Evolutionary conservation across 495 filamentous ascomycete genomes (phyloP), one percentile per base, ranked within the genome.

Genomic region (Penicillium malachiteum): DNA sequence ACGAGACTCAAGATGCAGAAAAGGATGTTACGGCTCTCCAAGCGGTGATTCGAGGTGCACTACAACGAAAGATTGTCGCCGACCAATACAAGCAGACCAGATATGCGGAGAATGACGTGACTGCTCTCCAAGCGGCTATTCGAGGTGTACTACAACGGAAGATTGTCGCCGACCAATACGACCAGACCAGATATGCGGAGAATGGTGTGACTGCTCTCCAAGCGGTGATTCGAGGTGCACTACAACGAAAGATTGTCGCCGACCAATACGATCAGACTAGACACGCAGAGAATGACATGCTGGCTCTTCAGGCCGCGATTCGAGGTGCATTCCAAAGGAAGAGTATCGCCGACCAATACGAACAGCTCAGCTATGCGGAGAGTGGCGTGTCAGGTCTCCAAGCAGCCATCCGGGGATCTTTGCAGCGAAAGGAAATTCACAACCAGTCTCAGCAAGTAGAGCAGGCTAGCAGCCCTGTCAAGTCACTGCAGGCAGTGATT

Each of bases 41-140:
- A 72, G 87, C 90, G 18, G 80, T 77, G 16, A 81, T 86, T 58
- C 78, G 87, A 38, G 85, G 83, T 33, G 76, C 78, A n/a, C 61
- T 87, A 14, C 67, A 76, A 56, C 77, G 84, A 34, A 75, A 74
- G 53, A 46, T 62, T 33, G 64, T 82, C 9, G 66, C 64, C 42
- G 71, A 78, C 7, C 72, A 81, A 54, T 76, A 76, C 40, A 71
- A 79, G 40, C 67, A 77, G 45, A 72, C 74, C 2, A 75, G 69
- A 61, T 66, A 73, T 47, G 69, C 71, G 14, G 86, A 73, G 68
- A 58, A 52, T 1, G 52, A 78, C 48, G 72, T 92, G 14, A 71
- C 69, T 39, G 71, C 78, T 52, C 77, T 96, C n/a, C 92, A 96
- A 72, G 87, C 90, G 17, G 80, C 78, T 14, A 81, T 86, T 57